A percentile compares a stretch with the other conserved stretches of the same genome.
Evolutionary conservation across 2,329 filamentous ascomycete genomes (phyloP).

Genomic region (Emergomyces africanus): DNA sequence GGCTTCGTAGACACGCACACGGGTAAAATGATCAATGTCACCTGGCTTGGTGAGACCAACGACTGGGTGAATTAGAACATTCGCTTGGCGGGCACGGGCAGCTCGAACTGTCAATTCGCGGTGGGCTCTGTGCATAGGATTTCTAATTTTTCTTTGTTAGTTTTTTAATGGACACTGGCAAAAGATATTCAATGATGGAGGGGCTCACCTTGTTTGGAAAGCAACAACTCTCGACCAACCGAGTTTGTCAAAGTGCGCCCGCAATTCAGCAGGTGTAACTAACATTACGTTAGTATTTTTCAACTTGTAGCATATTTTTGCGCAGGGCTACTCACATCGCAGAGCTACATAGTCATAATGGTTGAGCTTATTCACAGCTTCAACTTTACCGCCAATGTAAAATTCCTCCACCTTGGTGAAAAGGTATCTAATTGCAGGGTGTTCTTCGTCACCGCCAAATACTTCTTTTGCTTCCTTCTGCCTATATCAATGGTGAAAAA

Average conservation of each 20-base stretch:
- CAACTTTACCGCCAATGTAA: conserved; percentile 91
- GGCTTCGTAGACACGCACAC: conserved; percentile 96
- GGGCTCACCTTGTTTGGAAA: conserved; percentile 65
- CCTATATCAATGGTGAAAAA: conserved; percentile 36
- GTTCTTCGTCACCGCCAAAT: conserved; percentile 82
- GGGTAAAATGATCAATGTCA: conserved; percentile 99
- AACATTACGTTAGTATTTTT: neutral
- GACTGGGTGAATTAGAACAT: conserved; percentile 97
- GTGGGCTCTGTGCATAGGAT: conserved; percentile 98
- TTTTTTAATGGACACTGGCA: neutral
- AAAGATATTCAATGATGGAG: neutral
- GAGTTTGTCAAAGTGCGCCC: conserved; percentile 97
- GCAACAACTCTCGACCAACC: conserved; percentile 96
- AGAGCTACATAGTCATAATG: conserved; percentile 99
- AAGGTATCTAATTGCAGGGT: conserved; percentile 87
- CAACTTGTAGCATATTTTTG: neutral
- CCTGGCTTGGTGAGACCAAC: conserved; percentile 97
- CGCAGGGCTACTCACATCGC: conserved; percentile 52
- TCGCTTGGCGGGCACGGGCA: conserved; percentile 88
- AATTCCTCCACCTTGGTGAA: conserved; percentile 68
- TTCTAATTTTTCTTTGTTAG: conserved; percentile 36
- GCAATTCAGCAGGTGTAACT: conserved; percentile 90
- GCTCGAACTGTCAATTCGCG: conserved; percentile 95
- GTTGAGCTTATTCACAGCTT: conserved; percentile 87
- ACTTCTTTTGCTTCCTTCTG: conserved; percentile 82